Conservation (phyloP, 202 grass and related monocot genomes). For the Panicum hallii region DNA sequence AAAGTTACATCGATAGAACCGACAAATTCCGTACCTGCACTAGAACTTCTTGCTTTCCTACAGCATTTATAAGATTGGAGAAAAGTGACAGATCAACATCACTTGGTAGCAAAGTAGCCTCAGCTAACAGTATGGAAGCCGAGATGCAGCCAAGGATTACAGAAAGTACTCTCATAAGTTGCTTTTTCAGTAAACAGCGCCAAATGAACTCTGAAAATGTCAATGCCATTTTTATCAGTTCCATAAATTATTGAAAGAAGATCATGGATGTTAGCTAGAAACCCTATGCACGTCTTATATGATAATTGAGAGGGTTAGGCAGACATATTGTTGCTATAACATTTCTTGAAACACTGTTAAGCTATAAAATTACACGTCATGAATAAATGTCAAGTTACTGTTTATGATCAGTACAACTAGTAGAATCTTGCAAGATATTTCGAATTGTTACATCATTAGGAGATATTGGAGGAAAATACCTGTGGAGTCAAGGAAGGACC, state of each 20-base stretch:
- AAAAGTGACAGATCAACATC: slow-evolving; percentile 96
- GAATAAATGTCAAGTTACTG: slow-evolving; percentile 2
- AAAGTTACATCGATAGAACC: slow-evolving; percentile 36
- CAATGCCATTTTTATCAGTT: slow-evolving; percentile 37
- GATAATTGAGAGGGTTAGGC: neutral
- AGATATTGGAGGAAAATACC: slow-evolving; percentile 47
- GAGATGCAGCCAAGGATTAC: slow-evolving; percentile 78
- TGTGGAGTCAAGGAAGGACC: slow-evolving; percentile 72
- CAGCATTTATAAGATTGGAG: slow-evolving; percentile 92
- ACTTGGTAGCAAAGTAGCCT: slow-evolving; percentile 94
- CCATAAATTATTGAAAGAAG: slow-evolving; percentile 38
- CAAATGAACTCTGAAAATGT: slow-evolving; percentile 85
- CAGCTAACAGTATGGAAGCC: slow-evolving; percentile 92
- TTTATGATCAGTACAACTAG: slow-evolving; percentile 4
- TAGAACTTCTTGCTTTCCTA: slow-evolving; percentile 78
- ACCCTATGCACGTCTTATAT: neutral
- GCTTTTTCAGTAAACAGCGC: slow-evolving; percentile 90
- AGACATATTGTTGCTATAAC: neutral
- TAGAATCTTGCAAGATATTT: slow-evolving; percentile 14
- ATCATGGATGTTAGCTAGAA: slow-evolving; percentile 17
- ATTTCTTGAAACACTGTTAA: slow-evolving; percentile 12
- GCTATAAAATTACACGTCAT: slow-evolving; percentile 9
- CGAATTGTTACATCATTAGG: neutral
- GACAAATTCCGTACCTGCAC: slow-evolving; percentile 77
- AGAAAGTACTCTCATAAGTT: slow-evolving; percentile 81